These are phyloP conservation scores for Nematocida ausubeli DNA, from an alignment of 371 early-diverging fungal species.

Conservation along the genomic window DNA sequence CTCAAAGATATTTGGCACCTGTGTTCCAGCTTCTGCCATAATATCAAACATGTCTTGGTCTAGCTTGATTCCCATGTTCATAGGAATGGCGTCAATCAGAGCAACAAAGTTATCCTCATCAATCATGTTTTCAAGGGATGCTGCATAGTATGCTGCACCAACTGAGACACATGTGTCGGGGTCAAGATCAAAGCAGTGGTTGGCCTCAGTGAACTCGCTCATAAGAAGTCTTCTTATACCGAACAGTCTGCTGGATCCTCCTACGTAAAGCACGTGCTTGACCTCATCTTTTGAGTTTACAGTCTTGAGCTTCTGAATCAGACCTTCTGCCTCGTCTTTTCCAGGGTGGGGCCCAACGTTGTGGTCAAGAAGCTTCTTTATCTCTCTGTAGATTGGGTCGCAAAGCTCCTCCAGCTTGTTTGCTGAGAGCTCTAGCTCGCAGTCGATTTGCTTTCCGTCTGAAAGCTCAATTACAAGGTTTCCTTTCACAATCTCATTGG, in stretches of 20 bases:
- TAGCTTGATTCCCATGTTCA: slow-evolving; percentile 64
- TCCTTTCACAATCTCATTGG: slow-evolving; percentile 72
- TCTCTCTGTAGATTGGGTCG: slow-evolving; percentile 53
- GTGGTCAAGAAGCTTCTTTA: slow-evolving; percentile 47
- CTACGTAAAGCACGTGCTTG: slow-evolving; percentile 91
- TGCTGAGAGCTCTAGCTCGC: slow-evolving; percentile 73
- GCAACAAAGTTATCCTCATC: slow-evolving; percentile 39
- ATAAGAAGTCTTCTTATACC: slow-evolving; percentile 90
- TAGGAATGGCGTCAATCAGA: slow-evolving; percentile 62
- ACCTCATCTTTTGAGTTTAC: slow-evolving; percentile 73
- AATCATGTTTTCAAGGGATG: slow-evolving; percentile 76
- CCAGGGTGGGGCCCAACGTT: slow-evolving; percentile 6
- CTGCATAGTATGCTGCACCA: slow-evolving; percentile 93
- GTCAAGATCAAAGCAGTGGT: slow-evolving; percentile 88
- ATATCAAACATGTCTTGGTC: slow-evolving; percentile 58
- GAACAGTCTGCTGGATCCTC: slow-evolving; percentile 98
- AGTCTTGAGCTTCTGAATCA: slow-evolving; percentile 42
- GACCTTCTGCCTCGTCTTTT: slow-evolving; percentile 51
- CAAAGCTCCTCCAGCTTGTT: slow-evolving; percentile 55
- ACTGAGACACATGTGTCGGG: slow-evolving; percentile 94
- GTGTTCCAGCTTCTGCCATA: slow-evolving; percentile 52
- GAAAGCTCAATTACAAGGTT: slow-evolving; percentile 70
- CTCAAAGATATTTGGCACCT: slow-evolving; percentile 59
- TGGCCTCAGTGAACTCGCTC: slow-evolving; percentile 90
- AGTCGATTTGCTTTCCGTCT: slow-evolving; percentile 82